Evolutionary conservation across 2,329 filamentous ascomycete species (phyloP).

Genomic region (Talaromyces albobiverticillius): DNA sequence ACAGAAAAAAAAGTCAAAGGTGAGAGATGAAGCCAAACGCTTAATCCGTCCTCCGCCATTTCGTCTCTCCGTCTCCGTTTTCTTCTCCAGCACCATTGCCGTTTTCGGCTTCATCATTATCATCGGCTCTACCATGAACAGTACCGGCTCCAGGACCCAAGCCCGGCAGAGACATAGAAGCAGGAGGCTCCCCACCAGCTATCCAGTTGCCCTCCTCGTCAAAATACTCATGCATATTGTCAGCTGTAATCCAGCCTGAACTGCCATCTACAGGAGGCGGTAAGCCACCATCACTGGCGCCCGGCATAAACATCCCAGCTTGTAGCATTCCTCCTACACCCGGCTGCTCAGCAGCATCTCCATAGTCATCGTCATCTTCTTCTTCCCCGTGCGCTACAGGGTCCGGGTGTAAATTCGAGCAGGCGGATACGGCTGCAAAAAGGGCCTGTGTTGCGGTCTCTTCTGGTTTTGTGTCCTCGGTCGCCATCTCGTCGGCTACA

Average conservation of each 20-base stretch:
- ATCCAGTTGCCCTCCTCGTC: conserved; percentile 80
- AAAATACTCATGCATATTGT: conserved; percentile 83
- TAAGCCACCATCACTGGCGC: conserved; percentile 35
- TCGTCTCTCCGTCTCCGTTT: conserved; percentile 48
- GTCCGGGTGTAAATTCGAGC: conserved; percentile 49
- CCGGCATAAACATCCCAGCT: conserved; percentile 35
- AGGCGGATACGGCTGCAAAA: conserved; percentile 46
- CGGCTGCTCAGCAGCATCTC: conserved; percentile 23
- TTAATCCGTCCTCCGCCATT: conserved; percentile 52
- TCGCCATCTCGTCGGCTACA: conserved; percentile 21
- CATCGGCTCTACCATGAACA: conserved; percentile 60
- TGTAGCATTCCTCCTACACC: conserved; percentile 29
- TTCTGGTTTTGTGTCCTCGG: conserved; percentile 24
- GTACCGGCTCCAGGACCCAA: conserved; percentile 62
- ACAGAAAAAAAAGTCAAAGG: not conserved
- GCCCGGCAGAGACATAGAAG: conserved; percentile 20
- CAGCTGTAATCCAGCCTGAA: conserved; percentile 69
- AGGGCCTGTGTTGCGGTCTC: conserved; percentile 41
- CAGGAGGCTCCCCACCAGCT: conserved; percentile 44
- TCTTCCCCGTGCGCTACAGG: conserved; percentile 36
- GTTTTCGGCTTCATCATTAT: conserved; percentile 47
- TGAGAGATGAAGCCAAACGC: not conserved
- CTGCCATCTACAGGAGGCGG: conserved; percentile 49
- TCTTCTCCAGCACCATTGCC: conserved; percentile 36
- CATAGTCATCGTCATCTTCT: conserved; percentile 33